Evolutionary conservation across 2,329 filamentous ascomycete species (phyloP), one percentile per base, ranked within the genome.

Genomic region (Cercospora sesami): DNA sequence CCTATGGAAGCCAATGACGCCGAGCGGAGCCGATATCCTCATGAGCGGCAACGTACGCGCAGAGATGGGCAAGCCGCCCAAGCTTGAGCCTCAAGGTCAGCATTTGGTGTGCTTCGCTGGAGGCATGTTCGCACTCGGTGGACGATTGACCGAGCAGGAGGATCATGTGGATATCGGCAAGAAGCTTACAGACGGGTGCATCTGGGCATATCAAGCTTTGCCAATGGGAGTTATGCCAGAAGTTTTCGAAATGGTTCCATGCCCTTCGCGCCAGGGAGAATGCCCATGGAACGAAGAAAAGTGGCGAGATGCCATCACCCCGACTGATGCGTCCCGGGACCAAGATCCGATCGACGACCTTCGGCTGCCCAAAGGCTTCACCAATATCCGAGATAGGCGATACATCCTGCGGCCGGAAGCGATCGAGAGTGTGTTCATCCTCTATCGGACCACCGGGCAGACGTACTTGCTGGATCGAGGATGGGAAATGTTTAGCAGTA

Each of bases 151-250:
- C 75, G 78, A 81, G 14, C 80, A 85, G n/a, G 77, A 83, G 2
- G 78, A 79, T 16, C 86, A 89, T 71, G 79, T 89, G 68, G 79
- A 82, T 0, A 83, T 88, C 62, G 87, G 85, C 10, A 80, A 81
- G 53, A 85, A 87, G 73, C 79, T 89, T 57, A 85, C 86, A 0
- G 83, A 89, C 65, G 85, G 85, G 3, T 89, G 87, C 74, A 83
- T 89, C n/a, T 89, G 86, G 86, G 84, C 86, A 0, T 89, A 89
- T 75, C 82, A 84, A 70, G 79, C 82, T 9, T 84, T 85, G 5
- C 83, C 83, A 1, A 80, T 84, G 2, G 86, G 87, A 5, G 84
- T 89, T 67, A 89, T 89, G 87, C 86, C 87, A 1, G 87, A 89
- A 74, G 77, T 81, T 58, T 87, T 87, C 72, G 78, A 83, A 36